Conservation (phyloP, 2,329 filamentous ascomycete genomes). For the Fusarium xyrophilum region DNA sequence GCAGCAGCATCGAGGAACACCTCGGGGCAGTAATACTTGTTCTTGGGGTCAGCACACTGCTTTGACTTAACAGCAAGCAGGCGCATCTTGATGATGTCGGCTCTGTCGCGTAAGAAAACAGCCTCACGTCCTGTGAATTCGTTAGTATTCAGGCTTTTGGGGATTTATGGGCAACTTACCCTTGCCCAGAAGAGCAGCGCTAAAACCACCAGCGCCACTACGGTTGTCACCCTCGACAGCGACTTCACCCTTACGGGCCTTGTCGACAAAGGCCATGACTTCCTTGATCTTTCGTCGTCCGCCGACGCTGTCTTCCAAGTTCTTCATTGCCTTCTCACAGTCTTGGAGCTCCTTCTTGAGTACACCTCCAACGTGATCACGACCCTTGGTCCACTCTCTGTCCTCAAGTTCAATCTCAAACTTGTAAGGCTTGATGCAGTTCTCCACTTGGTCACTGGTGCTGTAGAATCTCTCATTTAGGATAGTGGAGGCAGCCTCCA, state of each 20-base stretch:
- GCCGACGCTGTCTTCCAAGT: slow-evolving; percentile 78
- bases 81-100: slow-evolving; percentile 89
- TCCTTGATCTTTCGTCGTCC: slow-evolving; percentile 86
- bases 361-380: slow-evolving; percentile 80
- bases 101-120: slow-evolving; percentile 89
- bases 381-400: slow-evolving; percentile 82
- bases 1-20: slow-evolving; percentile 98
- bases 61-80: slow-evolving; percentile 87
- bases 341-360: slow-evolving; percentile 88
- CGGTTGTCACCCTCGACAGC: slow-evolving; percentile 82
- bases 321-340: slow-evolving; percentile 79
- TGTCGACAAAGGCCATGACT: slow-evolving; percentile 90
- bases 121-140: slow-evolving; percentile 77
- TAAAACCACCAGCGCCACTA: slow-evolving; percentile 92
- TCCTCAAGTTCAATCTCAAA: slow-evolving; percentile 96
- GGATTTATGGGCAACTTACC: slow-evolving; percentile 60
- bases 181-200: slow-evolving; percentile 80
- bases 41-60: slow-evolving; percentile 81
- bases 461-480: slow-evolving; percentile 95
- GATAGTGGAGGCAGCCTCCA: slow-evolving; percentile 86
- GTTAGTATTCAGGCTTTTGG: slow-evolving; percentile 37
- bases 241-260: slow-evolving; percentile 84
- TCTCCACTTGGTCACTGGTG: slow-evolving; percentile 97
- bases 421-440: slow-evolving; percentile 99
- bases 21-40: slow-evolving; percentile 97